Evolutionary conservation across 2,329 filamentous ascomycete species (phyloP), one percentile per base, ranked within the genome.

Genomic region (Hypoxylon sp.): DNA sequence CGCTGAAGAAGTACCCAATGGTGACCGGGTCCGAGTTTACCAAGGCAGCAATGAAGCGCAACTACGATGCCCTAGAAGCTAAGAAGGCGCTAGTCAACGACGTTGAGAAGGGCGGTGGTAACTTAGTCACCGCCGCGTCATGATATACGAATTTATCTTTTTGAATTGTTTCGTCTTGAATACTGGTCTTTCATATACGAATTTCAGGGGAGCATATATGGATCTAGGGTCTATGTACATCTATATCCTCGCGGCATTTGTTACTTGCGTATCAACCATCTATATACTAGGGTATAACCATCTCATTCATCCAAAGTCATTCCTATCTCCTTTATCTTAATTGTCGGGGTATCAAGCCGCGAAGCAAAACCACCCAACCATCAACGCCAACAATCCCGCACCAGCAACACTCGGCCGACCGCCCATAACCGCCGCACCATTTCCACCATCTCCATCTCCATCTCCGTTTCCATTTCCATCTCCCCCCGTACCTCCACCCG

Each of bases 21-120:
- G 82, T 91, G 13, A 90, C 87, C 0, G 88, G 88, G 1, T 84
- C 83, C 58, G 82, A 91, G 75, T 91, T 91, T 71, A 90, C 86
- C 13, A 75, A 82, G 35, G 83, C 80, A 32, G 87, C 87, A 1
- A 87, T 89, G 82, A 80, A 83, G 71, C 80, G 86, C 63, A 88
- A 89, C 72, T 89, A 84, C 75, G 80, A 80, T 48, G 84, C 83
- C 19, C 73, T 88, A 72, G 80, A 86, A 74, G 82, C 82, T 37
- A 87, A 81, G 44, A 79, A 83, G 73, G 80, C 76, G 67, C 69
- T 73, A 47, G 37, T 48, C 4, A 37, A 61, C 69, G 51, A 67
- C 61, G 60, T 19, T 29, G 11, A 37, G 53, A 15, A 50, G 35
- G 11, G 39, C 15, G 44, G 46, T 46, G 48, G 24, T 4, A 15